A percentile compares a stretch with the other conserved stretches of the same genome.
phyloP scores from a whole-genome alignment of 2,329 filamentous ascomycete genomes.

The Colletotrichum trifolii region DNA sequence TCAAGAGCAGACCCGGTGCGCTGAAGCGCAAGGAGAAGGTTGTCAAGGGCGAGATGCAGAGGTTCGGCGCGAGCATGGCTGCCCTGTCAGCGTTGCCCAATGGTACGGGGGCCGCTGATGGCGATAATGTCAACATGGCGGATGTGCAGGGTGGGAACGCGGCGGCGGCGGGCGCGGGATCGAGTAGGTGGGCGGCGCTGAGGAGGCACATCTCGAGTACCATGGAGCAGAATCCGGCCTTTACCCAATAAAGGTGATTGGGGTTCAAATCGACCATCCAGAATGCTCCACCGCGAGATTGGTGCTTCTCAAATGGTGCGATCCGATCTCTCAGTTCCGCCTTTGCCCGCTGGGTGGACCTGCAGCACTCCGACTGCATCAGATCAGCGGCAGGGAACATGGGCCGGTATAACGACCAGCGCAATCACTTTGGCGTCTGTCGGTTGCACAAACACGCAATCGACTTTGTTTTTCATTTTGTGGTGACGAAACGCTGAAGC shows the following conservation, averaged over 20 bases:
- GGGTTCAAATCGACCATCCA: too few species aligned
- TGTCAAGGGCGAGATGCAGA: slow-evolving; percentile 82
- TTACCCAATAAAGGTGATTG: slow-evolving; percentile 51
- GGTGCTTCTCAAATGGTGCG: too few species aligned
- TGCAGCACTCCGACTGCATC: too few species aligned
- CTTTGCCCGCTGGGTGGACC: too few species aligned
- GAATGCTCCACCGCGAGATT: too few species aligned
- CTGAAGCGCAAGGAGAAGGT: slow-evolving; percentile 85
- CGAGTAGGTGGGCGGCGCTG: slow-evolving; percentile 81
- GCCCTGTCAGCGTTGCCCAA: slow-evolving; percentile 64
- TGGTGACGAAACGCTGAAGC: slow-evolving; percentile 1
- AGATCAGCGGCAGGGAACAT: too few species aligned
- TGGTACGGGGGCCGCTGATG: slow-evolving; percentile 41
- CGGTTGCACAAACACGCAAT: too few species aligned
- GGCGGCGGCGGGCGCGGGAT: slow-evolving; percentile 48
- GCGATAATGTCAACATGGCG: slow-evolving; percentile 27
- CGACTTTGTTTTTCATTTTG: not conserved
- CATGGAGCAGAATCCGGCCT: slow-evolving; percentile 89
- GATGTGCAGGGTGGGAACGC: slow-evolving; percentile 34
- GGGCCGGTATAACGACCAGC: too few species aligned
- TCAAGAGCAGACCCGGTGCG: slow-evolving; percentile 81
- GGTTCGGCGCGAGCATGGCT: slow-evolving; percentile 87
- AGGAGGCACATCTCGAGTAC: slow-evolving; percentile 86
- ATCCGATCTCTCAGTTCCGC: too few species aligned
- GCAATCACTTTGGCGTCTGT: too few species aligned